These are phyloP conservation scores for Aspergillus clavatus DNA, from an alignment of 2,329 filamentous ascomycete species.

Conservation along the genomic window DNA sequence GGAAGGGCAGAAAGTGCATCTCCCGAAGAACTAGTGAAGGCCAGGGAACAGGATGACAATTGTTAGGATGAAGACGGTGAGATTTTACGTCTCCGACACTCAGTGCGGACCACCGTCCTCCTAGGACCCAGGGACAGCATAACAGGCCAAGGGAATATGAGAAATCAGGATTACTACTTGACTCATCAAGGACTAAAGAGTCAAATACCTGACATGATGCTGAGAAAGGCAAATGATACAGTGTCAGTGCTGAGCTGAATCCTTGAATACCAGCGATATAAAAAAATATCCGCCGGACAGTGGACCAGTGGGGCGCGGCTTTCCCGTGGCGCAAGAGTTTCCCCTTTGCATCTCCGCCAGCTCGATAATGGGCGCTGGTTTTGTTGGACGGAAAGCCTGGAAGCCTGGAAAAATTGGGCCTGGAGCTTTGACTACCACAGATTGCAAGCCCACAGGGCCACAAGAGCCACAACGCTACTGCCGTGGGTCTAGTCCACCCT, in stretches of 20 bases:
- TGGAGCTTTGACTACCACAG: no score
- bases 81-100: no score
- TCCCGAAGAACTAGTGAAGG: background rate
- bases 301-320: background rate
- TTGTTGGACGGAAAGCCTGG: background rate
- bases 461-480: no score
- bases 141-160: no score
- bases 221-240: no score
- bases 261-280: background rate
- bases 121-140: no score
- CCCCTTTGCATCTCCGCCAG: background rate
- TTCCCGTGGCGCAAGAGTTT: background rate
- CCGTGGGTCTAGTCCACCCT: background rate
- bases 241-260: no score
- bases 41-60: no score
- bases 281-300: background rate
- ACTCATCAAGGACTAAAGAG: background rate
- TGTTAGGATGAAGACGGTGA: no score
- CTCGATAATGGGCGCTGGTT: background rate
- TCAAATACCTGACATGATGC: background rate
- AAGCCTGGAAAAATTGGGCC: background rate
- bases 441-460: no score
- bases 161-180: no score
- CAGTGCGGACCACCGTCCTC: no score
- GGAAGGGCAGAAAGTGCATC: background rate